These are phyloP conservation scores for Juglanconis juglandina DNA, from an alignment of 2,329 filamentous ascomycete genomes.

Conservation along the genomic window DNA sequence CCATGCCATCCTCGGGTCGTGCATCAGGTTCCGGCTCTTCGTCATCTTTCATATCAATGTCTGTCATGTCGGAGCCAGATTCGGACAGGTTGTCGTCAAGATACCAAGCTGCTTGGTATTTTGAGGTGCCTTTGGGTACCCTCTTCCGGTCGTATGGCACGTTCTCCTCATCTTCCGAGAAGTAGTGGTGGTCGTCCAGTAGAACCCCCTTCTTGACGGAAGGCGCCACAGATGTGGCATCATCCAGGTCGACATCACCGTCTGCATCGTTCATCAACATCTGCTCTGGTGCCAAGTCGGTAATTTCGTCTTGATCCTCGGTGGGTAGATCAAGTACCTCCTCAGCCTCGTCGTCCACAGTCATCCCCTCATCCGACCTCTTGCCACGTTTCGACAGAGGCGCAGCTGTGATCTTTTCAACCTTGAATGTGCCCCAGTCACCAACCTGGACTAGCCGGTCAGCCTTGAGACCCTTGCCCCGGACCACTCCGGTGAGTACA, in stretches of 20 bases:
- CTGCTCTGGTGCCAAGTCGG: constrained; percentile 82
- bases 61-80: constrained; percentile 80
- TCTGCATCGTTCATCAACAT: constrained; percentile 68
- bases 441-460: constrained; percentile 88
- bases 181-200: constrained; percentile 96
- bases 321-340: constrained; percentile 67
- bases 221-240: constrained; percentile 39
- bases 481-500: constrained; percentile 77
- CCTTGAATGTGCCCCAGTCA: constrained; percentile 90
- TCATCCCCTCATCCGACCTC: constrained; percentile 63
- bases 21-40: constrained; percentile 52
- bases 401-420: constrained; percentile 81
- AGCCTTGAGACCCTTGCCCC: constrained; percentile 82
- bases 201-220: constrained; percentile 78
- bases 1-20: constrained; percentile 78
- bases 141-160: constrained; percentile 63
- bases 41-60: constrained; percentile 57
- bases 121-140: constrained; percentile 85
- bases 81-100: constrained; percentile 72
- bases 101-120: constrained; percentile 94
- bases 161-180: constrained; percentile 77
- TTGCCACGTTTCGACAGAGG: constrained; percentile 60
- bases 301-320: constrained; percentile 78
- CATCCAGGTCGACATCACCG: constrained; percentile 39
- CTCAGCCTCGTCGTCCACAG: constrained; percentile 57